Base-by-base conservation (phyloP, 2,329 filamentous ascomycete genomes). In the Colletotrichum eleusines region DNA sequence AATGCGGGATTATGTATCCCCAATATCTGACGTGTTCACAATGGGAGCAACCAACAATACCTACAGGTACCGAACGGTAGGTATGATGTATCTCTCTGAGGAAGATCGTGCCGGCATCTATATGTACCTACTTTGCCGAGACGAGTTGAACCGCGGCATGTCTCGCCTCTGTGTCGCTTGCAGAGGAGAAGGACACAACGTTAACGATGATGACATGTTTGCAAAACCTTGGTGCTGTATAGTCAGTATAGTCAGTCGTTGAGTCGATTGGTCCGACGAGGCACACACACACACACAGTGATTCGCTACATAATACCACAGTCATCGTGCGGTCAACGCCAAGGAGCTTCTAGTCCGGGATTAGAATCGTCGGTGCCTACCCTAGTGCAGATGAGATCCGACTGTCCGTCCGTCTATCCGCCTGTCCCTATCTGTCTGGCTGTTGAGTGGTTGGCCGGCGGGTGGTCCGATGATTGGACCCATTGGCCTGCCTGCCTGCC, bases 1-100 rank as follows among this genome's bases (percentile, higher is more conserved):
- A 54, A 61, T 55, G 63, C 62, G 66, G 46, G 42, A 64, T 63
- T 68, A 50, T 51, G 40, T 55, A 50, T 50, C 20, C 23, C 46
- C 28, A 61, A 38, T 53, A n/a, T 11, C 28, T 14, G 23, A 28
- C 57, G 26, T 54, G 35, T 11, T 33, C 26, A 11, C 18, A 12
- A 33, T 9, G 20, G 50, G 9, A 11, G 50, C 8, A 33, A 11
- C 5, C n/a, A n/a, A n/a, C n/a, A n/a, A n/a, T n/a, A n/a, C n/a
- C n/a, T n/a, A n/a, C n/a, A n/a, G n/a, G n/a, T n/a, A n/a, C n/a
- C n/a, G n/a, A n/a, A n/a, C n/a, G n/a, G n/a, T n/a, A n/a, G n/a
- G n/a, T n/a, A n/a, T n/a, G n/a, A n/a, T n/a, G n/a, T n/a, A n/a
- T 33, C 50, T 54, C 28, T n/a, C 28, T 18, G 7, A 20, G 50